Evolutionary conservation across 768 basidiomycete species (phyloP), one percentile per base, ranked within the genome.

Genomic region (Hirschioporus abietinus): DNA sequence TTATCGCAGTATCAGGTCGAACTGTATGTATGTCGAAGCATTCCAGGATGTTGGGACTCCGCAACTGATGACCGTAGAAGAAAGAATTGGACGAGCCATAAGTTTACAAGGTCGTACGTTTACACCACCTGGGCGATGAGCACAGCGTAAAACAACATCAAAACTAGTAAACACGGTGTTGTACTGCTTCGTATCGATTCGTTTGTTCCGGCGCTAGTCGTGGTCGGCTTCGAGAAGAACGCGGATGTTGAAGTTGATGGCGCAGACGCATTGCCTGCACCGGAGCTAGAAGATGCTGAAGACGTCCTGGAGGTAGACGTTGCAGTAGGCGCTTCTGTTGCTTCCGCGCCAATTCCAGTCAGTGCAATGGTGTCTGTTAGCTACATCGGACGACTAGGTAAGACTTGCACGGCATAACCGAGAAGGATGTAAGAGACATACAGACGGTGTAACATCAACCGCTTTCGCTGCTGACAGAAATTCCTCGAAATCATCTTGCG

Each of bases 391-490:
- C 23, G 9, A 60, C 7, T 27, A 60, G 23, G 23, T 61, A 25
- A 61, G 23, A 9, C 24, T 18, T 17, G 60, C 1, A 34, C 2
- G 2, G 58, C 58, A 61, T 34, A 3, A 15, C 3, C 10, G 60
- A 61, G 24, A 25, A 34, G 60, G 12, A 10, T 15, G 42, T 52
- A 10, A 52, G 20, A 5, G 12, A 52, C 60, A 9, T 15, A 61
- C 60, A 5, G 25, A 25, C 5, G 60, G 60, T 24, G 60, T 61
- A 6, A 25, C 18, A 15, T 12, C 23, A 12, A 61, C 60, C 1
- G 60, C 60, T 24, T 61, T 61, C 60, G 60, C 60, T 1, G 60
- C 60, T 61, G 60, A 25, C 1, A 61, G 30, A 24, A 25, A 61
- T 1, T 34, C 30, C 15, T 5, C 30, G 23, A 25, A 61, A 17